Base-by-base conservation (phyloP, 2,329 filamentous ascomycete species). In the Ceratocystis ficicola region DNA sequence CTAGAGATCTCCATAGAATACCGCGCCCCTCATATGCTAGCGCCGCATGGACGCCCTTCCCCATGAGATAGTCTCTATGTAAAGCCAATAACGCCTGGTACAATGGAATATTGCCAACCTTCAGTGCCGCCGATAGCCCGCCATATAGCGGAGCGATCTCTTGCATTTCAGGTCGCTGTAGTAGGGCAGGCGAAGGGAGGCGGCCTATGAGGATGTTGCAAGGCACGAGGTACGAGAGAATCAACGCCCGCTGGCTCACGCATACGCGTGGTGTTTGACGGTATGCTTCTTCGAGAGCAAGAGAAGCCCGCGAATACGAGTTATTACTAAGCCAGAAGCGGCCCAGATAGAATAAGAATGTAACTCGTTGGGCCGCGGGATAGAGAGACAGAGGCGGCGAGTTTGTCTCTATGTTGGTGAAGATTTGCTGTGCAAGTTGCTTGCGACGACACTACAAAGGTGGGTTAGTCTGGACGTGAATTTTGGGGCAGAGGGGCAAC, bases 341-440 rank as follows among this genome's bases (percentile, higher is more conserved):
- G 20, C 93, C 93, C 5, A 97, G 86, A 73, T 96, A 96, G 77
- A 96, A 96, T 15, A 97, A 85, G 71, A 92, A 97, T 2, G 91
- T 95, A 63, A 96, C 90, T 62, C 91, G 85, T 73, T 97, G 89
- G 5, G 88, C 83, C 25, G 89, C 90, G 1, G 92, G 90, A 72
- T 95, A 97, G 63, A 89, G 83, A 1, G 83, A 81, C 12, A 97
- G 77, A 0, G 90, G 89, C 0, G 91, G 91, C 0, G 89, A 92
- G 69, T 89, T 88, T 66, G 88, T 86, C 62, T 86, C 86, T 69
- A 96, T 93, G 72, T 94, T 95, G 70, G 86, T 87, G 73, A 96
- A 94, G 71, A 96, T 89, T 74, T 93, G 90, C 69, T 89, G 88
- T 17, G 90, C 91, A 66, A 91, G 86, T 68, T 89, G 84, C 2